These are phyloP conservation scores for Aplosporella prunicola DNA, from an alignment of 2,329 filamentous ascomycete species.

Conservation along the genomic window DNA sequence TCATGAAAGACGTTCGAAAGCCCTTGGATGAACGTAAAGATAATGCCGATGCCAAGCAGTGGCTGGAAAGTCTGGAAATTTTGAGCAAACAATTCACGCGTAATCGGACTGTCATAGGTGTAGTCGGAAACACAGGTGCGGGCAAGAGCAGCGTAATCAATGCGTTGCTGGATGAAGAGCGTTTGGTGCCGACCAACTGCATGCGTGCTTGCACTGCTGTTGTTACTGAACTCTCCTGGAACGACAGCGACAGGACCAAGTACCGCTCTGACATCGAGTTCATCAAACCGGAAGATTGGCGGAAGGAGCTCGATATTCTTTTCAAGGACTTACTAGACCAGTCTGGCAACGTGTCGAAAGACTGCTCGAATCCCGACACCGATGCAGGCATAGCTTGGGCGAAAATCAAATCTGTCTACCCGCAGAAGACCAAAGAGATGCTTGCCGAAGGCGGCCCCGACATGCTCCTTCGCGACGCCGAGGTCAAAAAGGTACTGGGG, in stretches of 20 bases:
- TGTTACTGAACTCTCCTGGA: constrained; percentile 52
- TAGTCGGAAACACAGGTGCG: constrained; percentile 52
- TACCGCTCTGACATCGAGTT: constrained; percentile 53
- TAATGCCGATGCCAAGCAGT: constrained; percentile 28
- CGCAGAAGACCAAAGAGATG: constrained; percentile 31
- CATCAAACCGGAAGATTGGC: constrained; percentile 44
- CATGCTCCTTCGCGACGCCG: constrained; percentile 25
- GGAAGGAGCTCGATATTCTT: constrained; percentile 41
- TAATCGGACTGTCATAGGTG: constrained; percentile 44
- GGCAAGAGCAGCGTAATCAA: constrained; percentile 57
- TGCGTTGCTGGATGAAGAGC: constrained; percentile 52
- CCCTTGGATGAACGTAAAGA: constrained; percentile 20
- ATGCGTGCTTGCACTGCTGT: constrained; percentile 55
- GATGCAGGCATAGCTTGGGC: constrained; percentile 42
- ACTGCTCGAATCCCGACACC: constrained; percentile 33
- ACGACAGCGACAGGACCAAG: constrained; percentile 31
- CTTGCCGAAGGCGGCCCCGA: constrained; percentile 29
- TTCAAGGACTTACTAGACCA: constrained; percentile 39
- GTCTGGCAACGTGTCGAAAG: constrained; percentile 29
- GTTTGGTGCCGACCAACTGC: constrained; percentile 47
- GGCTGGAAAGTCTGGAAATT: constrained; percentile 34
- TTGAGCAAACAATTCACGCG: constrained; percentile 31
- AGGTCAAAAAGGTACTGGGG: constrained; percentile 38
- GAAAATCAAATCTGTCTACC: constrained; percentile 44
- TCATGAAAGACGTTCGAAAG: constrained; percentile 27